Evolutionary conservation across 345 rosid species (phyloP).

Genomic region (Rhizophora mangle): DNA sequence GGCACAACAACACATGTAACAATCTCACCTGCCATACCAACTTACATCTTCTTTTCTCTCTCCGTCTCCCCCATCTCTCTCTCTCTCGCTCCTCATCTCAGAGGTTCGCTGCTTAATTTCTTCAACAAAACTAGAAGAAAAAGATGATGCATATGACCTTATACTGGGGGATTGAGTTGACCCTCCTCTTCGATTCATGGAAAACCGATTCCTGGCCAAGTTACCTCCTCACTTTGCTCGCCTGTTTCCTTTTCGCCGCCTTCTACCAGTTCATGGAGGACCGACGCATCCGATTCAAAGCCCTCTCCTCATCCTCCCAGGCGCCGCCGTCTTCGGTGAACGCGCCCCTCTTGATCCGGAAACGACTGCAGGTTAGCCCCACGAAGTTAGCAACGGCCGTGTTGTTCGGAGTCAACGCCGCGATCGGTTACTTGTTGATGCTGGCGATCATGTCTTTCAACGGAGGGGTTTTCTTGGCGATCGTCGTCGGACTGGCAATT

Average conservation of each 20-base stretch:
- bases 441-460: slow-evolving; percentile 32
- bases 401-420: slow-evolving; percentile 25
- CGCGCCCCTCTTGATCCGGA: slow-evolving; percentile 11
- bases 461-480: slow-evolving; percentile 29
- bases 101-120: neutral
- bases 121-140: neutral
- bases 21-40: too few species aligned
- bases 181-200: slow-evolving; percentile 31
- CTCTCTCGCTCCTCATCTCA: neutral
- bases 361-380: slow-evolving; percentile 1
- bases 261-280: slow-evolving; percentile 33
- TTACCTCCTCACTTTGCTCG: slow-evolving; percentile 25
- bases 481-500: slow-evolving; percentile 18
- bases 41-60: too few species aligned
- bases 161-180: slow-evolving; percentile 25
- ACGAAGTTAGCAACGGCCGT: slow-evolving; percentile 10
- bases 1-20: too few species aligned
- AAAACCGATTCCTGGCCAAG: slow-evolving; percentile 21
- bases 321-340: neutral
- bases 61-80: neutral
- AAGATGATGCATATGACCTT: slow-evolving; percentile 39
- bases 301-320: slow-evolving; percentile 6
- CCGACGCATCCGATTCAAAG: slow-evolving; percentile 27
- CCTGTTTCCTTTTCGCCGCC: slow-evolving; percentile 26
- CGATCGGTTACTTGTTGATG: slow-evolving; percentile 31